Percentiles rank a stretch among this genome's conserved stretches.
Conservation (phyloP, 768 basidiomycete genomes). For the Amanita muscaria region DNA sequence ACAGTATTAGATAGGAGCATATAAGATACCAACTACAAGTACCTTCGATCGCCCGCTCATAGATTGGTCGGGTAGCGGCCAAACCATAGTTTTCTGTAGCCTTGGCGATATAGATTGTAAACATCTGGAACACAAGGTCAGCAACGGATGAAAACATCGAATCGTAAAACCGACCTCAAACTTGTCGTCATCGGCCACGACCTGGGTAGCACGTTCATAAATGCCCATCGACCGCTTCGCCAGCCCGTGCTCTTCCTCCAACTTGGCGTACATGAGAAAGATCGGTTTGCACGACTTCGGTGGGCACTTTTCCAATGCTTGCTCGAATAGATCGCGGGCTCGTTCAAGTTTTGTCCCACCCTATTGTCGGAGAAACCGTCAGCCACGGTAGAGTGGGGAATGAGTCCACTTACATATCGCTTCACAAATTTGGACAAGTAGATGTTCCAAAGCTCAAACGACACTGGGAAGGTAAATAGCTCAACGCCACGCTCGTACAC, state of each 20-base stretch:
- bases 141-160: neutral
- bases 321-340: slow-evolving; percentile 95
- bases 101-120: slow-evolving; percentile 94
- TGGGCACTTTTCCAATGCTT: slow-evolving; percentile 94
- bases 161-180: slow-evolving; percentile 64
- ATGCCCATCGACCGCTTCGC: slow-evolving; percentile 95
- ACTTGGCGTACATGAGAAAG: slow-evolving; percentile 91
- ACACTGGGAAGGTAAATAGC: slow-evolving; percentile 94
- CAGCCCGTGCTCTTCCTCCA: slow-evolving; percentile 92
- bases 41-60: slow-evolving; percentile 88
- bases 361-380: slow-evolving; percentile 27
- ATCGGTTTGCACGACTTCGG: slow-evolving; percentile 90
- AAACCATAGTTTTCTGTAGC: slow-evolving; percentile 93
- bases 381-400: neutral
- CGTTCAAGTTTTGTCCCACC: slow-evolving; percentile 92
- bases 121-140: slow-evolving; percentile 54
- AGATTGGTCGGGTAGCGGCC: slow-evolving; percentile 93
- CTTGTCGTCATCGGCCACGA: slow-evolving; percentile 84
- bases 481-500: slow-evolving; percentile 97
- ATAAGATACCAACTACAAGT: neutral
- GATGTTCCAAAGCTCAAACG: slow-evolving; percentile 99
- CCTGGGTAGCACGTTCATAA: slow-evolving; percentile 85
- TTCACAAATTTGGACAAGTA: slow-evolving; percentile 96
- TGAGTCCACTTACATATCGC: slow-evolving; percentile 65
- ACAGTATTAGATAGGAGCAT: neutral